These are phyloP conservation scores for Podospora tetraspora DNA, from an alignment of 495 filamentous ascomycete species.

Conservation along the genomic window DNA sequence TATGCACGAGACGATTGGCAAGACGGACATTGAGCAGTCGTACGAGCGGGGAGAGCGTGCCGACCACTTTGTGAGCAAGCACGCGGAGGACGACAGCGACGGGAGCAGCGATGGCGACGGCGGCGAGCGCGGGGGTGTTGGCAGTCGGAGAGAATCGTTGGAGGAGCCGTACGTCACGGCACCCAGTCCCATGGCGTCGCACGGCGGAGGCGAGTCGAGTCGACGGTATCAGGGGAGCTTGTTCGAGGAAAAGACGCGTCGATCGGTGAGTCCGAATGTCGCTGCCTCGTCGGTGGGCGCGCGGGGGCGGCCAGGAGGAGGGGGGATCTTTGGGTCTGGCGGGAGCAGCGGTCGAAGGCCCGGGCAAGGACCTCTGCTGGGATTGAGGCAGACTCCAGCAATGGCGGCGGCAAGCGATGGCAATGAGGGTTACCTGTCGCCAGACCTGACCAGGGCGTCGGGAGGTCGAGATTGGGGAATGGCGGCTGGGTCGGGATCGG, in stretches of 20 bases:
- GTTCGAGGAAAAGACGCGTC: not conserved
- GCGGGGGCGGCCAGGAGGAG: not conserved
- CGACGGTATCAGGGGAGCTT: not conserved
- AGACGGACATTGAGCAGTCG: slow-evolving; percentile 10
- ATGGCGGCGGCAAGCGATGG: not conserved
- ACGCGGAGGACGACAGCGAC: not conserved
- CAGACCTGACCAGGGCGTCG: not conserved
- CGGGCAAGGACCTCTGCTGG: not conserved
- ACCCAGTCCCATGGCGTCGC: not conserved
- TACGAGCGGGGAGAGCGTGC: slow-evolving; percentile 17
- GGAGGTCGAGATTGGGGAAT: not conserved
- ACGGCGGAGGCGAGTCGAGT: not conserved
- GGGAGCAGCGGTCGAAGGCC: not conserved
- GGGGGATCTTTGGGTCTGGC: not conserved
- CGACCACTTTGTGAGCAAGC: slow-evolving; percentile 7
- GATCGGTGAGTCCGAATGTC: not conserved
- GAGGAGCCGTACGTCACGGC: not conserved
- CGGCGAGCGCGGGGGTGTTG: not conserved
- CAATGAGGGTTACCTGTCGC: slow-evolving; percentile 6
- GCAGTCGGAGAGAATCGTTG: not conserved
- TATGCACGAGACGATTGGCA: slow-evolving; percentile 15
- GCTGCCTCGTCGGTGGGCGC: not conserved
- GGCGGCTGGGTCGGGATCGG: not conserved
- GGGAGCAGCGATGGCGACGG: not conserved
- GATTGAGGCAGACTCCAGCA: not conserved